A percentile compares a stretch with the other conserved stretches of the same genome.
Evolutionary conservation across 345 rosid genomes (phyloP).

Genomic region (Citrus medica): DNA sequence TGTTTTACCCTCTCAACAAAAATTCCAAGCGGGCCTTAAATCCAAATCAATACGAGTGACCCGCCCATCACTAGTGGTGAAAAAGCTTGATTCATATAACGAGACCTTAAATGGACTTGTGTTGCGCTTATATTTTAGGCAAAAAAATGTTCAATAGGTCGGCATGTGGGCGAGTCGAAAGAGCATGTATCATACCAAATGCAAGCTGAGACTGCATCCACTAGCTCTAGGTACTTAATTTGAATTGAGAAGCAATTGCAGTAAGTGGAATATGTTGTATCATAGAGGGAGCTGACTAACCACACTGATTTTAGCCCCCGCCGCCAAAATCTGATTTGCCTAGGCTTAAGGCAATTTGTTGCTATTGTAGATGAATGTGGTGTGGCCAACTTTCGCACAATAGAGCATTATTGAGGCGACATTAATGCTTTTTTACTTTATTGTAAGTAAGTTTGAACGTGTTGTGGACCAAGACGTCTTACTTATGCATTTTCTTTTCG

Average conservation of each 20-base stretch:
- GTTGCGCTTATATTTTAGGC: neutral
- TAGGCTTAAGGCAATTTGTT: neutral
- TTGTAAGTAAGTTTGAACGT: too few relatives aligned
- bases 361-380: neutral
- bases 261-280: neutral
- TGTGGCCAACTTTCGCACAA: neutral
- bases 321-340: constrained; percentile 11
- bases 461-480: too few relatives aligned
- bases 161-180: constrained; percentile 7
- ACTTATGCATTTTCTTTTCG: too few relatives aligned
- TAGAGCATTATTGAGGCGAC: neutral
- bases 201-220: constrained; percentile 54
- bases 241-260: constrained; percentile 27
- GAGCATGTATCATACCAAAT: constrained; percentile 23
- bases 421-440: too few relatives aligned
- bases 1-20: too few relatives aligned
- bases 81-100: too few relatives aligned
- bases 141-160: neutral
- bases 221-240: constrained; percentile 15
- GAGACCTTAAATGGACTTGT: too few relatives aligned
- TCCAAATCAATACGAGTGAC: too few relatives aligned
- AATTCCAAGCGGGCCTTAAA: too few relatives aligned
- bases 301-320: constrained; percentile 2
- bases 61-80: too few relatives aligned
- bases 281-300: constrained; percentile 24